Base-by-base conservation (phyloP, 2,329 filamentous ascomycete genomes). In the Talaromyces sp. region DNA sequence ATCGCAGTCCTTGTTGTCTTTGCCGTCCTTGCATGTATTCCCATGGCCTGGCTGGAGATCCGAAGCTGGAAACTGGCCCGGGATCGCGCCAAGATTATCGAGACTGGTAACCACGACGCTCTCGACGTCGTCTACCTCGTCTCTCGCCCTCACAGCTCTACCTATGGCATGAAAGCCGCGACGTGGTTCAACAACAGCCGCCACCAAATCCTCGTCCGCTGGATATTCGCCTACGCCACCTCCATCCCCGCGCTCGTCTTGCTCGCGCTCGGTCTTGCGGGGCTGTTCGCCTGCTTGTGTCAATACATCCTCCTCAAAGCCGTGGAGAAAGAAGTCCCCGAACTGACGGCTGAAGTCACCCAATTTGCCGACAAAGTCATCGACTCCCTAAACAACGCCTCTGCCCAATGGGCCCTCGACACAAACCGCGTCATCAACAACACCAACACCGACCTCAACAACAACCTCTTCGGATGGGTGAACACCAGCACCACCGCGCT, bases 41-140 rank as follows among this genome's bases (percentile, higher is more conserved):
- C 90, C 0, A 92, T 96, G 88, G 89, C 87, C 12, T 93, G 84
- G 76, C 81, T 89, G 64, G 93, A 98, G 77, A 87, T 93, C 65
- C 85, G 86, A 67, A 84, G 90, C 60, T 98, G 88, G 86, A 84
- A 86, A 52, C 83, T 81, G 35, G 90, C 92, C 82, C 85, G 88
- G 73, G 81, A 88, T 67, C 87, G 88, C 63, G 85, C 90, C 23
- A 79, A 82, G 61, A 80, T 92, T 35, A 83, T 96, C 68, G 80
- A 84, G 67, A 81, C 88, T 61, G 54, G 54, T 2, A 84, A 86
- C 33, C 87, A 87, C 72, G 92, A 98, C 70, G 84, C 89, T 0
- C 87, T 96, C 83, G 93, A 98, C 72, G 87, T 93, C 39, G 86
- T 96, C 46, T 96, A 97, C 77, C 89, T 97, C 67, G 87, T 89